Base-by-base conservation (phyloP, 73 alveolate genomes). In the Stentor coeruleus region DNA sequence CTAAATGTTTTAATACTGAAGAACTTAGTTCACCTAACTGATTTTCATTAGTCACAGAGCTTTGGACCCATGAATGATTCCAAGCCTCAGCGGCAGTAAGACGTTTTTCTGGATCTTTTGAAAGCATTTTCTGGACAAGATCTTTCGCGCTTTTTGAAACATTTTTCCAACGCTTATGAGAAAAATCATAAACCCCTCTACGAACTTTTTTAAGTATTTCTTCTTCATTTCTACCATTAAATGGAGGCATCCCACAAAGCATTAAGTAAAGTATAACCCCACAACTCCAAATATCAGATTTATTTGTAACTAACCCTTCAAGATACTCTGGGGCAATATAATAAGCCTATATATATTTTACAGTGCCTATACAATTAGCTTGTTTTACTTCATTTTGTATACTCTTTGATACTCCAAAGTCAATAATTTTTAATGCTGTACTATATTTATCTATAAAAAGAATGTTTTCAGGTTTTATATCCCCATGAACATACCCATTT, bases 301-400 rank as follows among this genome's bases (percentile, higher is more conserved):
- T 83, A 4, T 82, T 72, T 15, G 86, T 74, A 74, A 87, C 86
- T 39, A 87, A 80, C 82, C 83, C 81, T 73, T 86, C 39, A 59
- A 93, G 74, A 33, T 90, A 94, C 85, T 93, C 96, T 11, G 98
- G 98, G 2, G 98, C 96, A 58, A 90, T 90, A 82, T 93, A 93
- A 82, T 83, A 90, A 30, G 92, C 84, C n/a, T n/a, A n/a, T n/a
- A n/a, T n/a, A n/a, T n/a, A n/a, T n/a, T n/a, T n/a, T n/a, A n/a
- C n/a, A n/a, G n/a, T n/a, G n/a, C n/a, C n/a, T n/a, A n/a, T n/a
- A n/a, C n/a, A n/a, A n/a, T n/a, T n/a, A n/a, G n/a, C n/a, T n/a
- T n/a, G n/a, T n/a, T n/a, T n/a, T n/a, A n/a, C n/a, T n/a, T n/a
- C n/a, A n/a, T n/a, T n/a, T n/a, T n/a, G n/a, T n/a, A n/a, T n/a